Evolutionary conservation across 2,329 filamentous ascomycete species (phyloP), one percentile per base, ranked within the genome.

Genomic region (Aspergillus quadricinctus): DNA sequence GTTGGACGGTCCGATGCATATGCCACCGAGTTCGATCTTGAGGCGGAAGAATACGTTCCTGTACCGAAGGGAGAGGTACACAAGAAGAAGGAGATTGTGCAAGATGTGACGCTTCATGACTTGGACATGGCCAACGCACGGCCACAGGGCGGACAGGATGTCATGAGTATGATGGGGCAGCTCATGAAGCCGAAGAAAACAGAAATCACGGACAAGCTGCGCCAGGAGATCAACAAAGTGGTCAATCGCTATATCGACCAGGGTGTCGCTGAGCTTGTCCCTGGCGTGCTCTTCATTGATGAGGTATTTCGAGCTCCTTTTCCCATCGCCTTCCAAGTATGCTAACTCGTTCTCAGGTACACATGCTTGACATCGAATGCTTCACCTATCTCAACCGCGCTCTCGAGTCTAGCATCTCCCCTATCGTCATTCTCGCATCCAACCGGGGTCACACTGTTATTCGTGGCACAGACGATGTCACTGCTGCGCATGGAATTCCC

Each of bases 91-190:
- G 94, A 99, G 78, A 96, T 99, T 66, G 94, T 99, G 37, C 94
- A 99, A 75, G 94, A 99, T 69, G 94, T 99, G 61, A 97, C 94
- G 48, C 83, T 99, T 62, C 94, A 99, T 75, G 94, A 99, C 71
- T 81, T 99, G 55, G 94, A 99, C 70, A 88, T 97, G 61, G 94
- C 94, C 62, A 99, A 99, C 69, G 89, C 94, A 14, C 83, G 93
- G 68, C 94, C 94, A 4, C 92, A 97, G 79, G 94, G 94, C 53
- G 94, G 94, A 48, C 94, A 99, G 80, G 94, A 99, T 75, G 96
- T 99, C 64, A 97, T 99, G 92, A 97, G 92, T 80, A 97, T 99
- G 94, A 97, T 99, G 93, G 94, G 94, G 68, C 94, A 99, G 77
- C 79, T 99, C 70, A 97, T 97, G 92, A 97, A 97, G 83, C 94